These are phyloP conservation scores for Brassica balearica DNA, from an alignment of 441 rosid species.

Conservation along the genomic window DNA sequence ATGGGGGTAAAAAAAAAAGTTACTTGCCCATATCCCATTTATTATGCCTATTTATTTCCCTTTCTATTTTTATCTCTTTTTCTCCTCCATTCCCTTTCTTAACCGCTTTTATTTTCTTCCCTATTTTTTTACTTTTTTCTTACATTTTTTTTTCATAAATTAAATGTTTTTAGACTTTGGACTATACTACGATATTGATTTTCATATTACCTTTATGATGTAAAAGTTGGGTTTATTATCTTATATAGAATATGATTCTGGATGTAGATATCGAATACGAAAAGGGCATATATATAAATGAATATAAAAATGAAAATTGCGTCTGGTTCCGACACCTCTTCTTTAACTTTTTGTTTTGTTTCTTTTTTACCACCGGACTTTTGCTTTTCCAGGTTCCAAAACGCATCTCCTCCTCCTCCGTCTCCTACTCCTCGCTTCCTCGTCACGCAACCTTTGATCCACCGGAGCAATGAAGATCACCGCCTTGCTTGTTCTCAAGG, in stretches of 20 bases:
- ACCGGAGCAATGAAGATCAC: constrained; percentile 83
- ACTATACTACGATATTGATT: neutral
- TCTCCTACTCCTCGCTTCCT: constrained; percentile 37
- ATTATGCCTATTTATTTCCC: constrained; percentile 34
- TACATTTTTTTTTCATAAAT: neutral
- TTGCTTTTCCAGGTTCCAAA: constrained; percentile 14
- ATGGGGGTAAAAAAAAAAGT: constrained; percentile 26
- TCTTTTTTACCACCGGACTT: constrained; percentile 20
- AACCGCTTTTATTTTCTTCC: constrained; percentile 18
- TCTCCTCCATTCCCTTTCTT: constrained; percentile 35
- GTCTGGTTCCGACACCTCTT: constrained; percentile 19
- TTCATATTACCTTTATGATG: neutral
- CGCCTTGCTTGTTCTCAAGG: constrained; percentile 76
- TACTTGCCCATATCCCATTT: constrained; percentile 35
- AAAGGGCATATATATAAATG: neutral
- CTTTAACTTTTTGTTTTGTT: constrained; percentile 4
- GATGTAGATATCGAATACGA: constrained; percentile 4
- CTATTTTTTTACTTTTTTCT: neutral
- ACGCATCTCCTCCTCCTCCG: constrained; percentile 33
- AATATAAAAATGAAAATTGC: neutral
- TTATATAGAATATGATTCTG: constrained; percentile 15
- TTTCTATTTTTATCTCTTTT: constrained; percentile 41
- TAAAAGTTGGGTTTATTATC: neutral
- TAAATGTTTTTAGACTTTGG: neutral
- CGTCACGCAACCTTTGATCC: constrained; percentile 35